These are phyloP conservation scores for Vitis cinerea DNA, from an alignment of 164 flowering plant genomes.

Conservation along the genomic window DNA sequence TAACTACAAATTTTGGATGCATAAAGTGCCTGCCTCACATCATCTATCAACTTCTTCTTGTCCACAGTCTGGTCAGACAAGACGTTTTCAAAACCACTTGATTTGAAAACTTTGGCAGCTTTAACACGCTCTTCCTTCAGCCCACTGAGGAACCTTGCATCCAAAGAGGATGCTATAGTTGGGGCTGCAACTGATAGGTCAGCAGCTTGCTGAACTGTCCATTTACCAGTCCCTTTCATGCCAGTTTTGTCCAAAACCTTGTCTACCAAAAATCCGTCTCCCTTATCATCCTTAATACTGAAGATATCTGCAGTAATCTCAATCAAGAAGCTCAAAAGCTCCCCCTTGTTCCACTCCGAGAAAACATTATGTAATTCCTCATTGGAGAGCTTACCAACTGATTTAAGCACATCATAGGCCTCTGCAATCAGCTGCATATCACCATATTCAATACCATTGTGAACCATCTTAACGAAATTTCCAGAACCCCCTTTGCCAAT, in stretches of 20 bases:
- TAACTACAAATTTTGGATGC: conserved; percentile 76
- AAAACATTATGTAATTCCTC: conserved; percentile 55
- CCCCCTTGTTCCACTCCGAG: conserved; percentile 75
- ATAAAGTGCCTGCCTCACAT: conserved; percentile 68
- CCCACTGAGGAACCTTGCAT: conserved; percentile 68
- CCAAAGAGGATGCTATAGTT: conserved; percentile 65
- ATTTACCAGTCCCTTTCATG: conserved; percentile 75
- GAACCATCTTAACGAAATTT: conserved; percentile 67
- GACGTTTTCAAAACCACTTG: conserved; percentile 41
- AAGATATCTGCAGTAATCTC: conserved; percentile 85
- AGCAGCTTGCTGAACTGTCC: conserved; percentile 86
- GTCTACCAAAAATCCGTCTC: conserved; percentile 61
- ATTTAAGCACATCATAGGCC: conserved; percentile 72
- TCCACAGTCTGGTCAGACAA: conserved; percentile 42
- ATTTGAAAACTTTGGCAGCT: conserved; percentile 58
- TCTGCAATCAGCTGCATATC: conserved; percentile 79
- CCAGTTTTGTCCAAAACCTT: conserved; percentile 76
- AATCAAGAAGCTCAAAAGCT: conserved; percentile 66
- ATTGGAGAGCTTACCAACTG: conserved; percentile 68
- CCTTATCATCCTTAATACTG: conserved; percentile 66
- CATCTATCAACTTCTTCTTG: conserved; percentile 57
- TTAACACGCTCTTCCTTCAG: conserved; percentile 67
- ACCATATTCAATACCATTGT: conserved; percentile 78
- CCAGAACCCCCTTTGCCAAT: conserved; percentile 76
- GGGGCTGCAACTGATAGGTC: conserved; percentile 74